Base-by-base conservation (phyloP, 2,329 filamentous ascomycete species). In the Blastomyces parvus region DNA sequence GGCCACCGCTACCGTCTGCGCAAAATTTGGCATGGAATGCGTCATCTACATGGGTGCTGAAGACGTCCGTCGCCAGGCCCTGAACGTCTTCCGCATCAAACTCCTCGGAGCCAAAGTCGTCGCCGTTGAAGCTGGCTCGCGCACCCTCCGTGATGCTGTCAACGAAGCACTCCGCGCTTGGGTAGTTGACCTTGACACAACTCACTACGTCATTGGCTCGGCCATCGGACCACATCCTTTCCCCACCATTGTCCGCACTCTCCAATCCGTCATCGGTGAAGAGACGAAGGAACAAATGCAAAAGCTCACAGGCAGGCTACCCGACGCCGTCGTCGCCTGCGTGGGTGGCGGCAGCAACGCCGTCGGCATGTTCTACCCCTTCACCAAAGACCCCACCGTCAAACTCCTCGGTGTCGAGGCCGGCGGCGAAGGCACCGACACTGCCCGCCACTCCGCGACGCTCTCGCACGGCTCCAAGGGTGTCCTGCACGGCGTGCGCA, bases 1-100 rank as follows among this genome's bases (percentile, higher is more conserved):
- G 46, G 94, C 94, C 2, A 97, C 94, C 38, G 94, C 94, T 0
- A 99, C 94, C 0, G 91, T 97, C 30, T 97, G 94, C 72, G 94
- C 94, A 73, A 96, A 97, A 79, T 97, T 99, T 72, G 91, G 91
- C 73, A 93, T 99, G 92, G 88, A 93, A 75, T 99, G 94, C 75
- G 96, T 91, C 38, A 89, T 99, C 62, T 99, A 92, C 79, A 99
- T 99, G 94, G 94, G 94, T 70, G 91, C 92, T 57, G 94, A 99
- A 79, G 94, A 99, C 72, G 94, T 97, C 61, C 88, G 94, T 64
- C 87, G 94, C 69, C 94, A 99, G 77, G 93, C 94, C 1, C 83
- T 99, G 64, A 99, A 99, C 77, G 94, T 99, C 48, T 99, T 99
- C 85, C 89, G 94, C 55, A 99, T 99, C 85, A 94, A 95, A 77